These are phyloP conservation scores for Podila verticillata DNA, from an alignment of 192 early-diverging fungal species.

Conservation along the genomic window DNA sequence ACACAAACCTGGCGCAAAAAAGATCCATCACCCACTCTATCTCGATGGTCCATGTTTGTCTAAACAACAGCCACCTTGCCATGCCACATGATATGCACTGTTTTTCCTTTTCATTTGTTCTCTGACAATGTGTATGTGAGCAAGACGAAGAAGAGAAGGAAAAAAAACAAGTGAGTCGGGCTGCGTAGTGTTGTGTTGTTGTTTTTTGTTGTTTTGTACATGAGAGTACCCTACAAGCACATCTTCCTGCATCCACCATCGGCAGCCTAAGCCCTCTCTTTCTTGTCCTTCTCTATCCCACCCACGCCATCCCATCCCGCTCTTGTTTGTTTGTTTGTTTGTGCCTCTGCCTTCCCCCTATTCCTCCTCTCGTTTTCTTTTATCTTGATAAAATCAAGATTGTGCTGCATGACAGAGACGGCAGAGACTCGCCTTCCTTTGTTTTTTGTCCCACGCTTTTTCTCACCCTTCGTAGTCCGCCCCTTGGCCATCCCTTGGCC, in stretches of 20 bases:
- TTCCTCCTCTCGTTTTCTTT: background rate
- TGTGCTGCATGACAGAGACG: slow-evolving; percentile 26
- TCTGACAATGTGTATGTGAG: too few species aligned
- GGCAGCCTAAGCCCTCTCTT: background rate
- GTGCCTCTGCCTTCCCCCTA: background rate
- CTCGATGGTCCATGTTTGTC: too few species aligned
- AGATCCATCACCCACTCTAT: too few species aligned
- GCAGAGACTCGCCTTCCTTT: background rate
- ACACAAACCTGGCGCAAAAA: background rate
- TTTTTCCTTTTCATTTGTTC: too few species aligned
- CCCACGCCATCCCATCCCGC: background rate
- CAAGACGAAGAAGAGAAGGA: too few species aligned
- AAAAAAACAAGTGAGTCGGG: too few species aligned
- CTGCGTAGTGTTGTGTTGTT: too few species aligned
- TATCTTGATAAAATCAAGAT: slow-evolving; percentile 40
- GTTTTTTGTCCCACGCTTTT: background rate
- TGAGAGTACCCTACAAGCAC: background rate
- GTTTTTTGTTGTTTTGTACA: too few species aligned
- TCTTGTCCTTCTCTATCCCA: background rate
- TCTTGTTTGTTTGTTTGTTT: slow-evolving; percentile 17
- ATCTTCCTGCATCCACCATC: background rate
- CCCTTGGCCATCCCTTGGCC: too few species aligned
- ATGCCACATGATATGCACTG: too few species aligned
- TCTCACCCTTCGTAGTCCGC: too few species aligned
- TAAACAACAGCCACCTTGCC: background rate